These are phyloP conservation scores for Chalciporus chontae DNA, from an alignment of 768 basidiomycete genomes.

Conservation along the genomic window DNA sequence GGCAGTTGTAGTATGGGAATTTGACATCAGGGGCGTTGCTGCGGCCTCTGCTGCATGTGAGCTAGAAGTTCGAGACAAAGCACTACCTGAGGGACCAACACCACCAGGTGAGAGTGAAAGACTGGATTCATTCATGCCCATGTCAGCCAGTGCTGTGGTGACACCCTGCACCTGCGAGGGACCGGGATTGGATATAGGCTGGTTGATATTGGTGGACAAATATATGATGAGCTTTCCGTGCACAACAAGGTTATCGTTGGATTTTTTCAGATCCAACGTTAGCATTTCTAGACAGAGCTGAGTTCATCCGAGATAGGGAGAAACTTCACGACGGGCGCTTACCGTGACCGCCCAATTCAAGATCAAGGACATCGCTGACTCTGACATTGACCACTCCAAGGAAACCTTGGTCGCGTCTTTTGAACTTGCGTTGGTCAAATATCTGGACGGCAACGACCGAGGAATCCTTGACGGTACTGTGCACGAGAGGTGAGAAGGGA, in stretches of 20 bases:
- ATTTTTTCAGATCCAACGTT: constrained; percentile 94
- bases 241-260: constrained; percentile 97
- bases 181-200: constrained; percentile 82
- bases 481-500: constrained; percentile 6
- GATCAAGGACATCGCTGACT: constrained; percentile 85
- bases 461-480: constrained; percentile 93
- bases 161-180: constrained; percentile 66
- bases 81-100: constrained; percentile 29
- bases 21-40: constrained; percentile 40
- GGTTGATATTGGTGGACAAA: constrained; percentile 85
- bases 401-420: constrained; percentile 96
- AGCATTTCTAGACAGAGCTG: constrained; percentile 71
- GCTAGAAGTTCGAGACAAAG: constrained; percentile 63
- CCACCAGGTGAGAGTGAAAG: constrained; percentile 52
- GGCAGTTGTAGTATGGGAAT: constrained; percentile 28
- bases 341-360: constrained; percentile 94
- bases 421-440: constrained; percentile 99
- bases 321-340: constrained; percentile 30
- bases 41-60: constrained; percentile 59
- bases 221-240: constrained; percentile 98
- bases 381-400: constrained; percentile 95
- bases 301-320: not conserved
- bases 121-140: constrained; percentile 58
- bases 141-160: constrained; percentile 55
- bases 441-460: constrained; percentile 98